These are phyloP conservation scores for Elymus sibiricus DNA, from an alignment of 176 grass and related monocot species.

Conservation along the genomic window DNA sequence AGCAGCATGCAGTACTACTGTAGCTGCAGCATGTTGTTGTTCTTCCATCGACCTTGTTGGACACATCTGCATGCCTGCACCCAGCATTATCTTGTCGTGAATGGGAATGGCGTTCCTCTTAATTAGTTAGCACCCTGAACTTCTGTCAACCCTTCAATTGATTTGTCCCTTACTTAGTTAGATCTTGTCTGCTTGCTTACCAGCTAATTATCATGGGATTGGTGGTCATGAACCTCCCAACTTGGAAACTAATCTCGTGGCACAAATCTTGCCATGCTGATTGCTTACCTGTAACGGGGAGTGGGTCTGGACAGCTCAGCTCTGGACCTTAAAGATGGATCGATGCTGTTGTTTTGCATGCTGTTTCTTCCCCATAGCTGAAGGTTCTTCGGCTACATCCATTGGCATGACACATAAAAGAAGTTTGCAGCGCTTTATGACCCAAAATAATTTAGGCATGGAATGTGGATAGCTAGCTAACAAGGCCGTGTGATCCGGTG, in stretches of 20 bases:
- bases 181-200: no score
- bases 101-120: not conserved
- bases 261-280: no score
- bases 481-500: not conserved
- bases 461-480: not conserved
- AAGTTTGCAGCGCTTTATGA: slow-evolving; percentile 1
- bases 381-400: slow-evolving; percentile 22
- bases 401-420: slow-evolving; percentile 9
- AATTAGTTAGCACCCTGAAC: not conserved
- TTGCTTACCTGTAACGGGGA: no score
- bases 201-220: no score
- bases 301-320: no score
- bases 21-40: not conserved
- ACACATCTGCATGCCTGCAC: no score
- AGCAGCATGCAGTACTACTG: no score
- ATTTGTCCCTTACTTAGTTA: no score
- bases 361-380: slow-evolving; percentile 11
- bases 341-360: not conserved
- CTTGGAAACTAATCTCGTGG: no score
- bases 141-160: no score
- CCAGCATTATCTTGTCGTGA: not conserved
- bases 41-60: not conserved
- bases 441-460: slow-evolving; percentile 20
- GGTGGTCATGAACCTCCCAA: no score
- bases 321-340: no score